phyloP scores from a whole-genome alignment of 495 filamentous ascomycete species.

The Bacidia rubella region DNA sequence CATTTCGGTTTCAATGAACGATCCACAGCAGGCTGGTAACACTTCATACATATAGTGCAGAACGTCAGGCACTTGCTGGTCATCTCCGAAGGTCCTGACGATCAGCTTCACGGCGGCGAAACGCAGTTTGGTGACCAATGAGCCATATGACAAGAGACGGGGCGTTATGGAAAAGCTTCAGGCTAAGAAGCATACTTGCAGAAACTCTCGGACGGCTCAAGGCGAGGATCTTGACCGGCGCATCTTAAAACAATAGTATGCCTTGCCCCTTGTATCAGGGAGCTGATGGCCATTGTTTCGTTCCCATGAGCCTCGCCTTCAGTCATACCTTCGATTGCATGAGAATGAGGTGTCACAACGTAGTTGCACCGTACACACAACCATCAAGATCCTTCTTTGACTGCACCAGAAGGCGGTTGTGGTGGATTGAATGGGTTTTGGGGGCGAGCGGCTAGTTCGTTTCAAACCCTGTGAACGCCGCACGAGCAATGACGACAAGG shows the following conservation, averaged over 20 bases:
- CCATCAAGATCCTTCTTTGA: too few relatives aligned
- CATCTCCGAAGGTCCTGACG: not conserved
- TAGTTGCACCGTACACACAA: too few relatives aligned
- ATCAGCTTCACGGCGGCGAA: not conserved
- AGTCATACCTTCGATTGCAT: too few relatives aligned
- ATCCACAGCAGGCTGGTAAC: not conserved
- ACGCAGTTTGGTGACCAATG: not conserved
- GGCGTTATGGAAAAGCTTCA: not conserved
- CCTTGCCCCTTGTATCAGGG: too few relatives aligned
- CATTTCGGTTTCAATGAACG: not conserved
- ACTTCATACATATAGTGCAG: not conserved
- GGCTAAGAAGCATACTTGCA: not conserved
- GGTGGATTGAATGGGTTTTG: not conserved
- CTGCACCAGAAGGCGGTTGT: not conserved
- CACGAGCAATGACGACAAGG: not conserved
- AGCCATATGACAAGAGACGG: not conserved
- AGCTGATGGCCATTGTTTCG: too few relatives aligned
- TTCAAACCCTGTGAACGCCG: not conserved
- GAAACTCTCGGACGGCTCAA: conserved; percentile 1
- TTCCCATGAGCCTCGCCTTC: too few relatives aligned
- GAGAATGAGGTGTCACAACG: too few relatives aligned
- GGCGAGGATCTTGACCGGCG: not conserved
- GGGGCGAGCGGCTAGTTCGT: conserved; percentile 1
- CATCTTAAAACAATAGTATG: conserved; percentile 2
- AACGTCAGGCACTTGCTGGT: not conserved